Evolutionary conservation across 164 flowering plant species (phyloP), one percentile per base, ranked within the genome.

Genomic region (Aristolochia contorta): DNA sequence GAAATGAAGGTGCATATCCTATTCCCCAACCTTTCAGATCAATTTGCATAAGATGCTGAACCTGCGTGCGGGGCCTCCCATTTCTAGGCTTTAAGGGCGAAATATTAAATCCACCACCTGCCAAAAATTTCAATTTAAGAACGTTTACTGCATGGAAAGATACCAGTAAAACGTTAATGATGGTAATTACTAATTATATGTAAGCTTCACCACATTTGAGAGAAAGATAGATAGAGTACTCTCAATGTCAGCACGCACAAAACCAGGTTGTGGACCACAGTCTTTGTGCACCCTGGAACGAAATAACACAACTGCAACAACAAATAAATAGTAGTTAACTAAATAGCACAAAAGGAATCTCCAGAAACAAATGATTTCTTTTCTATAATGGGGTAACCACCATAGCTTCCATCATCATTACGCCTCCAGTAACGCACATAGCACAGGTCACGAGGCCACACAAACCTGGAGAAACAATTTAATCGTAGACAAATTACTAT

Each of bases 391-490:
- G 55, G 63, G 49, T 16, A 68, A 67, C 62, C 70, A 84, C 99
- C 99, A 73, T 94, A 94, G 69, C 97, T 94, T 62, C 99, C 99
- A 80, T 94, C 96, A 76, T 94, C 99, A 80, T 94, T 94, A 41
- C 99, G 85, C 9, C 99, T 92, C 99, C 99, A 94, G 59, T 94
- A 94, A 22, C 99, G 89, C 43, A 91, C 91, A 80, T 94, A 94
- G 67, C 99, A 94, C 56, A 94, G 99, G 72, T 94, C 99, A 63
- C 99, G 99, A n/a, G 96, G 99, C 99, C 99, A 94, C 12, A 91
- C 87, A 65, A 89, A 62, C 84, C 99, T 94, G 82, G 45, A 74
- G 46, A 16, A 62, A 33, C 37, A 59, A 59, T 22, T 52, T 52
- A 10, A 23, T 16, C 46, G 43, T 20, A 32, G 32, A 25, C 2